These are phyloP conservation scores for Penicillium brevicompactum DNA, from an alignment of 2,329 filamentous ascomycete species.

Conservation along the genomic window DNA sequence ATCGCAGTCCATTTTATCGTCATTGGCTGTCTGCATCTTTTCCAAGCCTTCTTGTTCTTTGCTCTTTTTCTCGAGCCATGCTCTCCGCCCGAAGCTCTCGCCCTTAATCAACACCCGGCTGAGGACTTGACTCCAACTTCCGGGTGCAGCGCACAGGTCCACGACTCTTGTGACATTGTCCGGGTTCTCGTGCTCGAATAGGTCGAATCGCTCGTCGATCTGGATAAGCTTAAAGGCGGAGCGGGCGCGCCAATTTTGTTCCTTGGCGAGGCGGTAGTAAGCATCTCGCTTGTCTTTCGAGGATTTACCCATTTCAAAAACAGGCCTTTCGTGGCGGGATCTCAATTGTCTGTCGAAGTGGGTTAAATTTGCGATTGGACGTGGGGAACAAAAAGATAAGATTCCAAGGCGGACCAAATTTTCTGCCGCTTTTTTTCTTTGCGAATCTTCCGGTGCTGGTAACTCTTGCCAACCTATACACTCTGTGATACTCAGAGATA, in stretches of 20 bases:
- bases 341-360: constrained; percentile 12
- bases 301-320: constrained; percentile 78
- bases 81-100: constrained; percentile 81
- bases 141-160: constrained; percentile 91
- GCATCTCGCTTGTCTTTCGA: constrained; percentile 98
- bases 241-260: constrained; percentile 96
- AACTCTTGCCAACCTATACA: constrained; percentile 5
- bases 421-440: constrained; percentile 43
- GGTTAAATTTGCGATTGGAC: constrained; percentile 21
- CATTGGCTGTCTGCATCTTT: constrained; percentile 19
- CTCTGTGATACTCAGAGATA: not conserved
- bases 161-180: constrained; percentile 86
- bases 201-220: constrained; percentile 92
- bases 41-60: constrained; percentile 48
- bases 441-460: constrained; percentile 19
- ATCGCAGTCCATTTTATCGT: constrained; percentile 26
- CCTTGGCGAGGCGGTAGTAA: constrained; percentile 96
- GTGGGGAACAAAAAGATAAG: constrained; percentile 39
- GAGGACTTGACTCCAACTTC: constrained; percentile 96
- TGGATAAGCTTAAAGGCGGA: constrained; percentile 97
- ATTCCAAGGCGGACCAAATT: constrained; percentile 28
- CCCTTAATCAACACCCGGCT: constrained; percentile 92
- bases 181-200: constrained; percentile 66
- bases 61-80: constrained; percentile 84
- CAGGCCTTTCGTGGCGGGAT: not conserved